Evolutionary conservation across 352 stramenopile genomes (phyloP), one percentile per base, ranked within the genome.

Genomic region (Phytophthora chlamydospora): DNA sequence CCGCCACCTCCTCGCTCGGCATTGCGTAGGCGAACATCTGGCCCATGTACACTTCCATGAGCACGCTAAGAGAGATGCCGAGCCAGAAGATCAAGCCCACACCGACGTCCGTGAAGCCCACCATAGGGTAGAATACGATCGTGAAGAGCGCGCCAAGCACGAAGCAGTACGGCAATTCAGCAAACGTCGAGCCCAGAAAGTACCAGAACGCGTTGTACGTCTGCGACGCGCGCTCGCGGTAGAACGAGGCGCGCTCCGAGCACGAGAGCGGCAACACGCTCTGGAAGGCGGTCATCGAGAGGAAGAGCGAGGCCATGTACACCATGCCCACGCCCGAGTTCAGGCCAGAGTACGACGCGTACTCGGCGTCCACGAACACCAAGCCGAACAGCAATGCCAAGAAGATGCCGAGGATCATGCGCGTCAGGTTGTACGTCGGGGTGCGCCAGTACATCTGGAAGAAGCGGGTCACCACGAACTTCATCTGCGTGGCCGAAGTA

Each of bases 141-240:
- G 60, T 73, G 50, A 78, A 80, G 27, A 88, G 41, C 4, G 76
- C 56, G n/a, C 51, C 61, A 2, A 58, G 62, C 14, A 71, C 31
- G 50, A 88, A 71, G n/a, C 78, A 69, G 56, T 84, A 87, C 24
- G 80, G 80, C 24, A 89, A 75, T 75, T 98, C 93, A 21, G 68
- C 41, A 11, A 77, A 31, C 27, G 55, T 68, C 31, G 47, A 60
- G n/a, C 84, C 74, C 12, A 93, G 17, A 29, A 71, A 75, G 56
- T 97, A 88, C 43, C 81, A 76, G 19, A 71, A 59, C 17, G 80
- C 58, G 42, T 81, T 73, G 58, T 98, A 98, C 60, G 93, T 96
- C 51, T 85, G 59, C 6, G 84, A 76, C 31, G 82, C 77, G 14
- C 91, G 85, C 59, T 97, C 89, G 6, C 88, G 70, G 78, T 97